Conservation (phyloP, 331 rosid genomes). For the Rosa hybrid region DNA sequence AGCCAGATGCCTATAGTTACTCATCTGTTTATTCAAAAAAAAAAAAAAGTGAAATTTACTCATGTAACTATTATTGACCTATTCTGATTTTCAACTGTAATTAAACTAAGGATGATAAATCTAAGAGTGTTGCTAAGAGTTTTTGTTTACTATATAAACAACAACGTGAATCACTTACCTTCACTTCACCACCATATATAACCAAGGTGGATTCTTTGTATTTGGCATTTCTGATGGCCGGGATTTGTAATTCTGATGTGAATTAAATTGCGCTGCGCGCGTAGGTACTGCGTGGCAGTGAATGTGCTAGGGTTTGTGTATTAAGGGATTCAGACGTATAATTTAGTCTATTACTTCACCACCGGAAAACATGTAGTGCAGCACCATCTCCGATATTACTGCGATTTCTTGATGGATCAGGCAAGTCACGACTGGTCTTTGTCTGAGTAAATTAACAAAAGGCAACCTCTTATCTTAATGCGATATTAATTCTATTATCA, state of each 20-base stretch:
- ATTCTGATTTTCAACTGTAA: too few relatives aligned
- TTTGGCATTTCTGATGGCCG: background rate
- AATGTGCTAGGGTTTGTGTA: constrained; percentile 70
- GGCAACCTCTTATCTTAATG: background rate
- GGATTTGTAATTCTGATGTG: constrained; percentile 11
- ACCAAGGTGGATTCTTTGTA: background rate
- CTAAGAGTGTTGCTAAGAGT: too few relatives aligned
- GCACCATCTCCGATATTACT: constrained; percentile 41
- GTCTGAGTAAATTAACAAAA: background rate
- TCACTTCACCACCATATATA: background rate
- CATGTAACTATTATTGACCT: too few relatives aligned
- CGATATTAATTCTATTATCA: background rate
- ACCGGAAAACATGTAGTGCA: constrained; percentile 44
- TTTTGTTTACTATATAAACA: background rate
- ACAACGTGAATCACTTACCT: background rate
- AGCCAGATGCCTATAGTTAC: too few relatives aligned
- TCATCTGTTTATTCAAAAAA: too few relatives aligned
- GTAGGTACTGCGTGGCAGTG: constrained; percentile 61
- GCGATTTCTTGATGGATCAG: constrained; percentile 77
- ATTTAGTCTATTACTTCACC: constrained; percentile 40
- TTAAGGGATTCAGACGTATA: constrained; percentile 57
- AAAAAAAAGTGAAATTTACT: too few relatives aligned
- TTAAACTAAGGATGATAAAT: too few relatives aligned
- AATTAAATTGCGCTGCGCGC: constrained; percentile 6
- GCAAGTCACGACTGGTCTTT: constrained; percentile 37